Evolutionary conservation across 495 filamentous ascomycete species (phyloP).

Genomic region (Jackrogersella multiformis): DNA sequence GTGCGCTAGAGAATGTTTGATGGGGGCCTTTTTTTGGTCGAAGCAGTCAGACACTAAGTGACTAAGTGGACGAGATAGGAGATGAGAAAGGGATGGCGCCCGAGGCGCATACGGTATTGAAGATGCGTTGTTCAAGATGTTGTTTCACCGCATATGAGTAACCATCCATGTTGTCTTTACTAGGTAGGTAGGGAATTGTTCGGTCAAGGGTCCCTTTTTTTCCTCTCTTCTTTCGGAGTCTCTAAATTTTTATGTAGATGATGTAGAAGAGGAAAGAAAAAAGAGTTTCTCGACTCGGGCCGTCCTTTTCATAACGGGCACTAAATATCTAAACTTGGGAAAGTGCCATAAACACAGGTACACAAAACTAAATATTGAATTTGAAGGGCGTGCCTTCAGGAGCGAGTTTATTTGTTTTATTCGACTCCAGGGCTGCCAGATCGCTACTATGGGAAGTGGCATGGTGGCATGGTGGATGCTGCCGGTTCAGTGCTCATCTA

Average conservation of each 20-base stretch:
- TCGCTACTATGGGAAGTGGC: conserved; percentile 18
- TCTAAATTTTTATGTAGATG: conserved; percentile 1
- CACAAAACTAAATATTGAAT: background rate
- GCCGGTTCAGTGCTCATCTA: conserved; percentile 22
- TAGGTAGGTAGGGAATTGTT: conserved; percentile 38
- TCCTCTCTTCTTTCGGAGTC: conserved; percentile 11
- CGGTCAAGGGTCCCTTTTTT: conserved; percentile 17
- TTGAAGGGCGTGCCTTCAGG: background rate
- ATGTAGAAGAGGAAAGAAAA: background rate
- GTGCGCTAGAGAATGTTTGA: conserved; percentile 25
- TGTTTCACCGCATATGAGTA: conserved; percentile 37
- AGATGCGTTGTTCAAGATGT: conserved; percentile 42
- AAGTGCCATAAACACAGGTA: background rate
- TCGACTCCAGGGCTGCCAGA: background rate
- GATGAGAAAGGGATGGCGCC: background rate
- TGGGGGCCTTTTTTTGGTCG: background rate
- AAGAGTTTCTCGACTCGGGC: background rate
- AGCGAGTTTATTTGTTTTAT: conserved; percentile 2
- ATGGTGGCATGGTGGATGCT: conserved; percentile 6
- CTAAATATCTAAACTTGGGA: background rate
- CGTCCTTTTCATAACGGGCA: background rate
- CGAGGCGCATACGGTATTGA: conserved; percentile 7
- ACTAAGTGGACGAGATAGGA: background rate
- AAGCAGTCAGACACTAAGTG: conserved; percentile 25
- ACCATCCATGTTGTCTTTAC: conserved; percentile 25